phyloP scores from a whole-genome alignment of 768 basidiomycete species.

The Boletus tylopilopsis region DNA sequence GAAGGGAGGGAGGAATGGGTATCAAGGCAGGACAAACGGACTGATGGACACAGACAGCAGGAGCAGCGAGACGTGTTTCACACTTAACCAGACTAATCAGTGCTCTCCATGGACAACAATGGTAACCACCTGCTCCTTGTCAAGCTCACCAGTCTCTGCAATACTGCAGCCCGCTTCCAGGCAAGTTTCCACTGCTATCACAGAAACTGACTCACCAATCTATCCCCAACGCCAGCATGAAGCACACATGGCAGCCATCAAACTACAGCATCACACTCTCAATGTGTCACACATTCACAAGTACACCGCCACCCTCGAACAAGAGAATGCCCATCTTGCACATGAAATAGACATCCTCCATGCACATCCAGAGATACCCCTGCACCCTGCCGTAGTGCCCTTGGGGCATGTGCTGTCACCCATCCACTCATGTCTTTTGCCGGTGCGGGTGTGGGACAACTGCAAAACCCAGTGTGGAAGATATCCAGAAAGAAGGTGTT shows the following conservation, averaged over 20 bases:
- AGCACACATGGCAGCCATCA: slow-evolving; percentile 59
- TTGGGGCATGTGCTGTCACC: no score
- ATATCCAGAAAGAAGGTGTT: no score
- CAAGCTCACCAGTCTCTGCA: slow-evolving; percentile 44
- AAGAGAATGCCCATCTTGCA: slow-evolving; percentile 54
- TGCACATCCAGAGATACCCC: slow-evolving; percentile 44
- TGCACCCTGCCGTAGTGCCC: slow-evolving; percentile 35
- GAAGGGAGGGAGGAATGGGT: no score
- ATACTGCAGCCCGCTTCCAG: slow-evolving; percentile 49
- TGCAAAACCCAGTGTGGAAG: no score
- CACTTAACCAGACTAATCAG: no score
- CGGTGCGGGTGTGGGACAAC: no score
- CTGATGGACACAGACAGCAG: no score
- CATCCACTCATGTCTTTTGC: no score
- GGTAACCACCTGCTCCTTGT: slow-evolving; percentile 43
- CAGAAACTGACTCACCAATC: background rate
- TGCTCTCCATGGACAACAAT: slow-evolving; percentile 5
- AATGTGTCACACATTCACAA: slow-evolving; percentile 36
- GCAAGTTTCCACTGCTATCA: slow-evolving; percentile 21
- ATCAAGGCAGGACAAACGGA: no score
- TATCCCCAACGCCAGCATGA: slow-evolving; percentile 50
- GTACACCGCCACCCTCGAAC: slow-evolving; percentile 39
- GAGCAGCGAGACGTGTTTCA: no score
- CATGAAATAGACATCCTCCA: slow-evolving; percentile 56
- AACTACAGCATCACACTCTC: slow-evolving; percentile 60